Evolutionary conservation across 768 basidiomycete species (phyloP), one percentile per base, ranked within the genome.

Genomic region (Kwoniella mangroviensis): DNA sequence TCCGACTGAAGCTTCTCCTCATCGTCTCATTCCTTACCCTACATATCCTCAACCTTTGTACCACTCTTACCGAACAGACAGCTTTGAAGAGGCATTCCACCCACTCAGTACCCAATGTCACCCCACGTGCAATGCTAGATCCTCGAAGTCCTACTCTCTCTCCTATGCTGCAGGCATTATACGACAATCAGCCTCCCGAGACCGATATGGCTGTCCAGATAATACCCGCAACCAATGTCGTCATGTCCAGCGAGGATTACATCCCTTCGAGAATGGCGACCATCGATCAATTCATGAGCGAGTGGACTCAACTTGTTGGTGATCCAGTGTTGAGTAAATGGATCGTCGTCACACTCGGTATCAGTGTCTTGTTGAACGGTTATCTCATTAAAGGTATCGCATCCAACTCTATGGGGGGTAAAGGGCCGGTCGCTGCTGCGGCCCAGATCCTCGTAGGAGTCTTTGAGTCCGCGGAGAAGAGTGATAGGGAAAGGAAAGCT

Each of bases 241-340:
- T 77, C 70, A 74, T 77, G 74, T 66, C 76, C 4, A 56, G 61
- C 4, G 71, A 75, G 40, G 64, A 55, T 40, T 76, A 70, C 73
- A 61, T 72, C 10, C 70, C 75, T 17, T 77, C 76, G 4, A 63
- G 77, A 13, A 78, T 84, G 76, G 89, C 90, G 68, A 84, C 88
- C 22, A 84, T 96, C 64, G 93, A 95, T 69, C 86, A 88, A 70
- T 95, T 95, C 86, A 92, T 97, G 91, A 88, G 88, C 53, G 87
- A 88, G 3, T 98, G 95, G 95, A 92, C 93, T 10, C 85, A 86
- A 15, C 89, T 98, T 73, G 93, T 98, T 61, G 94, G 94, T 45
- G 96, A 99, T 79, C 96, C 96, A 1, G 88, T 98, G 61, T 84
- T 98, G 71, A 90, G 89, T 77, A 98, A 98, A 85, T 95, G 93